Base-by-base conservation (phyloP, 2,329 filamentous ascomycete species). In the Calonectria crousiana region DNA sequence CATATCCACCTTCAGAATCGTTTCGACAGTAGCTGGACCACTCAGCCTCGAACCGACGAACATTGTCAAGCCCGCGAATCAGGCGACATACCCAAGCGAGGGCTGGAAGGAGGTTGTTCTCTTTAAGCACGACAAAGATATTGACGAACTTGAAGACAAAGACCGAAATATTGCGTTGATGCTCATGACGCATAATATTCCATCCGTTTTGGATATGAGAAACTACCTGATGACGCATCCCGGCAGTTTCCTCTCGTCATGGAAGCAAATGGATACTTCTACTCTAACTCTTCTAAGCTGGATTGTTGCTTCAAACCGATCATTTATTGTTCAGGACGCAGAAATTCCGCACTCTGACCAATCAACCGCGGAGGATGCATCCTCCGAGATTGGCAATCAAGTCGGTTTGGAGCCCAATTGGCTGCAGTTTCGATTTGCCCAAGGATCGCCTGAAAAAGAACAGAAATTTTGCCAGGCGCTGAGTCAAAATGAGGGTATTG, bases 221-320 rank as follows among this genome's bases (percentile, higher is more conserved):
- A 60, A 81, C 0, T 89, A 88, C 76, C 81, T 93, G 10, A 76
- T 84, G n/a, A 78, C 60, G 34, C 84, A 83, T 4, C 85, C 85
- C 3, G 84, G 86, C 4, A 82, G 79, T 3, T 78, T 78, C 2
- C 82, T 94, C 30, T 81, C 84, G 4, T 85, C 83, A 51, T 86
- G 86, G 76, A 87, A 90, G 28, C 85, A 88, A 23, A 88, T 98
- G 13, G 90, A 93, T 0, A 90, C 91, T 2, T 90, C 94, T 9
- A 90, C 93, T 0, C 84, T 95, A 4, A 90, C 92, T 26, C 84
- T 98, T 0, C 85, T 98, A 26, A 90, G 94, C 67, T 98, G 96
- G 96, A 94, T 98, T 74, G 91, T 98, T 72, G 94, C 95, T 0
- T 98, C 95, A 0, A 98, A 98, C 79, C 89, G 95, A 58, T 96